Percentiles rank a stretch among this genome's conserved stretches.
Conservation (phyloP, 2,329 filamentous ascomycete species). For the Magnaporthiopsis rhizophila region DNA sequence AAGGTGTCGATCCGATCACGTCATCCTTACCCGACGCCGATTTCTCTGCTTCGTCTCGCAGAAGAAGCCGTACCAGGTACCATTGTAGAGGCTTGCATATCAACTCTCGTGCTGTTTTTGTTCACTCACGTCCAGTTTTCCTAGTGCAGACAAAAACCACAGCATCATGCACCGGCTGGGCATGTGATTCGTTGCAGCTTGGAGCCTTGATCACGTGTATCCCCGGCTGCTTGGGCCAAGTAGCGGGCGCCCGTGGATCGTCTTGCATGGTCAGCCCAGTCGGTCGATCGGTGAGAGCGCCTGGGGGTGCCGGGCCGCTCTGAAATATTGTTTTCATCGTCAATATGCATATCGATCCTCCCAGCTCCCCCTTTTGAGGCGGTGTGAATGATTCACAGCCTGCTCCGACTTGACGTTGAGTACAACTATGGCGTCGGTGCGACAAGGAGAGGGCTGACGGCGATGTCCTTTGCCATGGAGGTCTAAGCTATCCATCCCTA, state of each 20-base stretch:
- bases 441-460: background rate
- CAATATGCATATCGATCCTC: background rate
- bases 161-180: no score
- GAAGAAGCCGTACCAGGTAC: no score
- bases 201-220: background rate
- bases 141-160: no score
- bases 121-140: no score
- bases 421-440: no score
- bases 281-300: background rate
- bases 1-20: background rate
- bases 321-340: background rate
- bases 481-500: no score
- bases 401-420: no score
- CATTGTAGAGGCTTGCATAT: no score
- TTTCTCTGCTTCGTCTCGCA: no score
- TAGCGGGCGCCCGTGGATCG: background rate
- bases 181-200: background rate
- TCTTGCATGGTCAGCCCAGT: background rate
- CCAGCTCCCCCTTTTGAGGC: background rate
- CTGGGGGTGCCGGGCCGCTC: background rate
- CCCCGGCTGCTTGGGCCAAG: background rate
- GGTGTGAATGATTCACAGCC: background rate
- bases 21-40: no score
- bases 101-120: no score
- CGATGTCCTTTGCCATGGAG: no score